Evolutionary conservation across 106 monocot genomes (phyloP).

Genomic region (Dendrobium chrysotoxum): DNA sequence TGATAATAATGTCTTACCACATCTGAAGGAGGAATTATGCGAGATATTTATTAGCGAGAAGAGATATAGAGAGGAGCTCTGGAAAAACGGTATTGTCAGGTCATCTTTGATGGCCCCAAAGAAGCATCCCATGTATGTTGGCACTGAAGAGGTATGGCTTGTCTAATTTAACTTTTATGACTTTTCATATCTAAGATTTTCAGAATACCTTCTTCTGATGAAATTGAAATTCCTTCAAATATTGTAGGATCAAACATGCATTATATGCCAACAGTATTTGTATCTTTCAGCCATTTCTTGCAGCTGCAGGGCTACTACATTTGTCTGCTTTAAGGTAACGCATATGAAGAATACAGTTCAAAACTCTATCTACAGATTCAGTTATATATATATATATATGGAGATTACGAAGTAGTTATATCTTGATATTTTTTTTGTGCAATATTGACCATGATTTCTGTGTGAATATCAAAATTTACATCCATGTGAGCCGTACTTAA

Average conservation of each 20-base stretch:
- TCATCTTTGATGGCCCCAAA: conserved; percentile 52
- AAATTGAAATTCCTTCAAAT: conserved; percentile 1
- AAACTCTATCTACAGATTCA: conserved; percentile 1
- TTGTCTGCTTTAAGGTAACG: conserved; percentile 66
- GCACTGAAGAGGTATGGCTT: conserved; percentile 54
- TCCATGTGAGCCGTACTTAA: too few species aligned
- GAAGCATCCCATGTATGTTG: conserved; percentile 50
- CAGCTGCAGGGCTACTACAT: conserved; percentile 49
- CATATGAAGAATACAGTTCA: neutral
- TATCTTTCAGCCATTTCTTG: conserved; percentile 79
- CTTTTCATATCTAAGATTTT: neutral
- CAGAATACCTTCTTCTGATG: neutral
- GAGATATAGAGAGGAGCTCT: conserved; percentile 45
- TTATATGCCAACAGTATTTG: conserved; percentile 77
- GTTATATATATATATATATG: neutral
- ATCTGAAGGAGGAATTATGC: conserved; percentile 55
- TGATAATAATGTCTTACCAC: conserved; percentile 42
- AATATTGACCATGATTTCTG: neutral
- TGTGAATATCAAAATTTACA: neutral
- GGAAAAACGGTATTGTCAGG: conserved; percentile 53
- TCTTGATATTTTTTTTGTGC: neutral
- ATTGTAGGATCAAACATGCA: conserved; percentile 77
- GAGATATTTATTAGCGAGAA: conserved; percentile 52
- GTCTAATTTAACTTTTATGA: neutral
- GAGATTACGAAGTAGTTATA: neutral